phyloP scores from a whole-genome alignment of 2,329 filamentous ascomycete genomes.

The Xylaria sp. region DNA sequence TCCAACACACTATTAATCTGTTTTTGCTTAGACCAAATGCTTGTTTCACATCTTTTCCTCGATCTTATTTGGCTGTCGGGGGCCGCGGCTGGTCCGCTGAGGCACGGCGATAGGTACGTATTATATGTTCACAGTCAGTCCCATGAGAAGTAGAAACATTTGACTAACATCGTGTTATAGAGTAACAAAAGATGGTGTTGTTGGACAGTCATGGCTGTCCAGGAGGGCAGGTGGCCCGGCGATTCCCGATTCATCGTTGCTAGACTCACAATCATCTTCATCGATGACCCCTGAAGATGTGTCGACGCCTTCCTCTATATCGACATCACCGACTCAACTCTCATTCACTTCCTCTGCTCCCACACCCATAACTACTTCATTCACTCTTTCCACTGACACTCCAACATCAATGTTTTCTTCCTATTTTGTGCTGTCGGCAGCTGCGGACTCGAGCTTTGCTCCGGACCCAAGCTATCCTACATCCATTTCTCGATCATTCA shows the following conservation, averaged over 20 bases:
- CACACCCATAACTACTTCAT: background rate
- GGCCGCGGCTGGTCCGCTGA: constrained; percentile 32
- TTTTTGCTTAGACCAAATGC: constrained; percentile 22
- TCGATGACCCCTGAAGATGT: constrained; percentile 5
- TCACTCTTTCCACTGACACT: constrained; percentile 2
- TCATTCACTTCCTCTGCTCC: background rate
- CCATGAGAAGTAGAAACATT: background rate
- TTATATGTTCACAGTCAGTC: background rate
- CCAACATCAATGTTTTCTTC: constrained; percentile 9
- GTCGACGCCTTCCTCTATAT: constrained; percentile 1
- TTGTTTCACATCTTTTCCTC: constrained; percentile 28
- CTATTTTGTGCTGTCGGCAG: constrained; percentile 7
- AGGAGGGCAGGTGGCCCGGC: constrained; percentile 25
- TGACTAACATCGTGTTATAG: constrained; percentile 24
- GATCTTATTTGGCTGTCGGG: constrained; percentile 29
- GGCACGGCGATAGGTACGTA: constrained; percentile 27
- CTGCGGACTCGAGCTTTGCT: constrained; percentile 9
- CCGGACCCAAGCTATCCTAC: constrained; percentile 3
- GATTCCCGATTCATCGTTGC: background rate
- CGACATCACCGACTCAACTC: background rate
- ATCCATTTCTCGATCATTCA: constrained; percentile 22
- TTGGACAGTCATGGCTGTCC: constrained; percentile 17
- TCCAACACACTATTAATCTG: constrained; percentile 1
- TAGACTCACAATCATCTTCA: constrained; percentile 5
- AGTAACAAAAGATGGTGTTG: constrained; percentile 20